Conservation (phyloP, 129 eudicot species). For the Artemisia tridentata region DNA sequence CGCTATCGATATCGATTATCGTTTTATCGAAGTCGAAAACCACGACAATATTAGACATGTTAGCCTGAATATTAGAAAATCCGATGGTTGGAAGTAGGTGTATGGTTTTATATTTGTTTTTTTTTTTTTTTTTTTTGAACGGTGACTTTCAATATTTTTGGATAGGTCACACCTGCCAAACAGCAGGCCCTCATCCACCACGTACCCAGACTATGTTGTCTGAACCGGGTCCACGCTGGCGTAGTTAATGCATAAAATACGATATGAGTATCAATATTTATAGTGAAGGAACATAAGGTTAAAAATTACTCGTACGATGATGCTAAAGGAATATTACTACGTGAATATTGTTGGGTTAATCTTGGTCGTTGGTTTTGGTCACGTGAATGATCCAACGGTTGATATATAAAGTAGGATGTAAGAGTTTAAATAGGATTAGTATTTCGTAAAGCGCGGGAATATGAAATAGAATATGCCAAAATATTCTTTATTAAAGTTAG, state of each 20-base stretch:
- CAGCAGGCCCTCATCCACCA: too few species aligned
- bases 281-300: not conserved
- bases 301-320: not conserved
- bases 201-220: too few species aligned
- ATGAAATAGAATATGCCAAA: slow-evolving; percentile 34
- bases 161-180: too few species aligned
- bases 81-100: slow-evolving; percentile 8
- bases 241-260: too few species aligned
- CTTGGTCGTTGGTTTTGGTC: slow-evolving; percentile 23
- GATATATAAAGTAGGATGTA: not conserved
- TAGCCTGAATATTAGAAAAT: not conserved
- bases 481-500: not conserved
- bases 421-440: slow-evolving; percentile 1
- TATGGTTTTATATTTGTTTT: not conserved
- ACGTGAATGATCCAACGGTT: slow-evolving; percentile 22
- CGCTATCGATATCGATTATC: slow-evolving; percentile 76
- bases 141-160: slow-evolving; percentile 9
- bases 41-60: slow-evolving; percentile 59
- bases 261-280: too few species aligned
- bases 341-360: slow-evolving; percentile 5
- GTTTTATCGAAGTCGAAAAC: slow-evolving; percentile 86
- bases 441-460: slow-evolving; percentile 38
- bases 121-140: too few species aligned
- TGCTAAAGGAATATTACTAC: slow-evolving; percentile 54
- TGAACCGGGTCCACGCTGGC: too few species aligned